Percentiles rank a stretch among this genome's conserved stretches.
phyloP scores from a whole-genome alignment of 1,284 basidiomycete species.

The Naganishia sp. region DNA sequence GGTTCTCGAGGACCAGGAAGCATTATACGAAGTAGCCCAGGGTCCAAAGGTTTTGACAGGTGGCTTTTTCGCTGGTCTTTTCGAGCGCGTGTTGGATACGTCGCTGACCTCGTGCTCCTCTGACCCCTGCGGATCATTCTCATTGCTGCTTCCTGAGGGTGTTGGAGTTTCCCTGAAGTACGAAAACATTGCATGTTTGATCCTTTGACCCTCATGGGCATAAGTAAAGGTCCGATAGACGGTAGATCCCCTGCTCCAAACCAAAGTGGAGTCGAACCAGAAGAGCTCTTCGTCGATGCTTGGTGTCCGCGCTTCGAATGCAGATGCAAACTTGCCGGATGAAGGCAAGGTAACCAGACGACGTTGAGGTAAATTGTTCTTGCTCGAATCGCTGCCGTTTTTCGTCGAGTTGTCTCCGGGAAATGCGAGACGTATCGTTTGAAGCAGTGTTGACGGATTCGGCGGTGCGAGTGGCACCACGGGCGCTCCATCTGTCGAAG shows the following conservation, averaged over 20 bases:
- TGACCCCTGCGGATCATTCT: not conserved
- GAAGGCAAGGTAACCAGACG: conserved; percentile 6
- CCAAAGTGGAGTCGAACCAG: conserved; percentile 70
- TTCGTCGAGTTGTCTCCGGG: no score
- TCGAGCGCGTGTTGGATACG: not conserved
- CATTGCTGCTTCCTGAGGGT: not conserved
- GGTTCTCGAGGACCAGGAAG: conserved; percentile 39
- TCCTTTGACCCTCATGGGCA: conserved; percentile 65
- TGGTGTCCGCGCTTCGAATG: conserved; percentile 16
- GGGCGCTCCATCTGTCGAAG: conserved; percentile 23
- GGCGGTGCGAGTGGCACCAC: conserved; percentile 11
- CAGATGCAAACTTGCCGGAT: conserved; percentile 20
- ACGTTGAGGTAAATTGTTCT: not conserved
- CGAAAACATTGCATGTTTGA: conserved; percentile 75
- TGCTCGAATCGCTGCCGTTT: no score
- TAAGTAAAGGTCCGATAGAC: conserved; percentile 75
- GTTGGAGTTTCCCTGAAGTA: conserved; percentile 56
- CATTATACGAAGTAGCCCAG: conserved; percentile 37
- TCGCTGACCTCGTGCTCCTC: not conserved
- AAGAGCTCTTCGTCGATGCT: conserved; percentile 60
- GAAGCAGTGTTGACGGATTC: not conserved
- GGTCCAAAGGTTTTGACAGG: conserved; percentile 48
- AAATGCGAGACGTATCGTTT: conserved; percentile 1
- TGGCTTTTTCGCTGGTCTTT: conserved; percentile 36
- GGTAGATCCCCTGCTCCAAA: conserved; percentile 69